Percentiles rank a stretch among this genome's conserved stretches.
Evolutionary conservation across 2,329 filamentous ascomycete genomes (phyloP).

Genomic region (Cytospora piceicola): DNA sequence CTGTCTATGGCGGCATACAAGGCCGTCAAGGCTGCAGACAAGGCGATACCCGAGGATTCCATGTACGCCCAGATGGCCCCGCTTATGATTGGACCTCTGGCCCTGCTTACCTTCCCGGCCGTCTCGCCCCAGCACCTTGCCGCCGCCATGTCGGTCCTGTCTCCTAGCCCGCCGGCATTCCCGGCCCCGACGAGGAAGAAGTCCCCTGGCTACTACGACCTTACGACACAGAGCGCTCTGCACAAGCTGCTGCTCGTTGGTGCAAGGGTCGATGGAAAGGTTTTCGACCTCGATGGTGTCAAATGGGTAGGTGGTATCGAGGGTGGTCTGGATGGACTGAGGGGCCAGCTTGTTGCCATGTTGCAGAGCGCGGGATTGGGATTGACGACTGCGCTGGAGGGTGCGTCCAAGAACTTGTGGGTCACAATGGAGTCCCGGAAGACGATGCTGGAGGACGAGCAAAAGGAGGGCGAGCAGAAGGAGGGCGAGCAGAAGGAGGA

Average conservation of each 20-base stretch:
- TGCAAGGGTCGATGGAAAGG: slow-evolving; percentile 81
- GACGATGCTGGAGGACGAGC: slow-evolving; percentile 78
- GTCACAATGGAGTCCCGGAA: slow-evolving; percentile 83
- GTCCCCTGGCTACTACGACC: slow-evolving; percentile 81
- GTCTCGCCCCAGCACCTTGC: slow-evolving; percentile 86
- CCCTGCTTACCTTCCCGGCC: slow-evolving; percentile 76
- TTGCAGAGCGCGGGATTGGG: slow-evolving; percentile 80
- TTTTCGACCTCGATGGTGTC: slow-evolving; percentile 76
- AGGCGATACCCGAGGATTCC: slow-evolving; percentile 43
- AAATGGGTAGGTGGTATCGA: slow-evolving; percentile 73
- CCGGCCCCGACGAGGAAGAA: slow-evolving; percentile 76
- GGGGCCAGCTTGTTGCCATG: slow-evolving; percentile 79
- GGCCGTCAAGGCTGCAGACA: slow-evolving; percentile 44
- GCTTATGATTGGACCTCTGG: slow-evolving; percentile 80
- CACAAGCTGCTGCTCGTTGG: slow-evolving; percentile 87
- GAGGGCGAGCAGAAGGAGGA: slow-evolving; percentile 37
- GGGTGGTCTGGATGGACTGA: slow-evolving; percentile 78
- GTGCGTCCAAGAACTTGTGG: slow-evolving; percentile 80
- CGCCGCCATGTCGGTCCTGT: slow-evolving; percentile 76
- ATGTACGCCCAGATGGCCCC: slow-evolving; percentile 67
- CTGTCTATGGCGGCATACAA: slow-evolving; percentile 58
- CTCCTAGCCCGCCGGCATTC: slow-evolving; percentile 73
- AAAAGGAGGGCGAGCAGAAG: slow-evolving; percentile 41
- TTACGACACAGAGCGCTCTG: slow-evolving; percentile 75
- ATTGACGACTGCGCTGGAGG: slow-evolving; percentile 78